Conservation (phyloP, 2,329 filamentous ascomycete species). For the Fusarium verrucosum region DNA sequence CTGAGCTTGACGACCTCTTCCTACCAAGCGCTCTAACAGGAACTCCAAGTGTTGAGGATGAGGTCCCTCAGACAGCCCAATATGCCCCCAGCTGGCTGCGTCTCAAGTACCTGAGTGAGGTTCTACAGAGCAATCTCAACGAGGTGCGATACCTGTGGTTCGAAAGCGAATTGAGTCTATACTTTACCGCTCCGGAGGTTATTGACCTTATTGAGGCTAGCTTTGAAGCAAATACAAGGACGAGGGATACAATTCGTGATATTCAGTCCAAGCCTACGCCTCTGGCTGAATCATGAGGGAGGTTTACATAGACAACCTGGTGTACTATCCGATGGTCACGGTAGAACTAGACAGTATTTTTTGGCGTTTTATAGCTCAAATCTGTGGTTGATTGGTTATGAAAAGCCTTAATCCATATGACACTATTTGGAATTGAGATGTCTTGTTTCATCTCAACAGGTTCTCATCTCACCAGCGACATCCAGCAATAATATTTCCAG, state of each 20-base stretch:
- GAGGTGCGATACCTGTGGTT: constrained; percentile 72
- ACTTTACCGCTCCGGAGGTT: constrained; percentile 69
- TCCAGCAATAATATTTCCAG: accelerated
- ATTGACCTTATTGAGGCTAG: constrained; percentile 70
- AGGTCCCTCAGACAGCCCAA: constrained; percentile 65
- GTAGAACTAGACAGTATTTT: not conserved
- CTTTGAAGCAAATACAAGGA: constrained; percentile 70
- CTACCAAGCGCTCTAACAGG: constrained; percentile 54
- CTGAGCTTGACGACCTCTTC: constrained; percentile 68
- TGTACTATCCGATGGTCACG: not conserved
- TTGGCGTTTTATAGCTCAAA: not conserved
- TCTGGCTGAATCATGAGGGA: constrained; percentile 6
- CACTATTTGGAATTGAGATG: not conserved
- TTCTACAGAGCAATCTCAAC: constrained; percentile 72
- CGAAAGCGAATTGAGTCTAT: constrained; percentile 71
- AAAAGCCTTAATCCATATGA: not conserved
- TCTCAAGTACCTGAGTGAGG: constrained; percentile 70
- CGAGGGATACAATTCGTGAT: constrained; percentile 66
- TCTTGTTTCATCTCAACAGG: accelerated
- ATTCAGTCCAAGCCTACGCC: constrained; percentile 64
- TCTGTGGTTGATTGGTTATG: not conserved
- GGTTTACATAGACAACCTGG: not conserved
- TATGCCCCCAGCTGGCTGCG: constrained; percentile 70
- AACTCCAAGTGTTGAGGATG: constrained; percentile 46
- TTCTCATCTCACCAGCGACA: not conserved